Evolutionary conservation across 805 yeast species (phyloP).

Genomic region (Saturnispora dispora): DNA sequence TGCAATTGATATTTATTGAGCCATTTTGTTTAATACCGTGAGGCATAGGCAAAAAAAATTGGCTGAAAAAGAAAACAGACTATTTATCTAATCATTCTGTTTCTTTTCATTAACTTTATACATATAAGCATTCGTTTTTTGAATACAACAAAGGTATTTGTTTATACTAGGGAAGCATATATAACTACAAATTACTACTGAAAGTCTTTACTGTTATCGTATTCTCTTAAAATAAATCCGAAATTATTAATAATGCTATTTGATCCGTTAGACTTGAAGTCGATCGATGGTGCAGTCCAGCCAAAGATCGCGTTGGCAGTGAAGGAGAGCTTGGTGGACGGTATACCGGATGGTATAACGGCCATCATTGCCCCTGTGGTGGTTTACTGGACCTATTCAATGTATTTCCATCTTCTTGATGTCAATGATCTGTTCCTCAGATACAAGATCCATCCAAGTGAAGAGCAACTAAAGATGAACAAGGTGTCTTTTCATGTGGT

Average conservation of each 20-base stretch:
- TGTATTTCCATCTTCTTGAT: conserved; percentile 69
- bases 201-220: not conserved
- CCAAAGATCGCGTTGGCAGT: not conserved
- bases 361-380: conserved; percentile 69
- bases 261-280: not conserved
- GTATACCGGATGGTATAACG: conserved; percentile 6
- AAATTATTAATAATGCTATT: not conserved
- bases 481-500: conserved; percentile 66
- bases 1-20: not conserved
- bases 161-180: not conserved
- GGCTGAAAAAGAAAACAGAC: not conserved
- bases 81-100: not conserved
- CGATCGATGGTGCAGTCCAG: conserved; percentile 1
- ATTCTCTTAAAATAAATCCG: not conserved
- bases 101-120: not conserved
- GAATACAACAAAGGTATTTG: not conserved
- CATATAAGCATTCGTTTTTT: not conserved
- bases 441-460: conserved; percentile 87
- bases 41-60: not conserved
- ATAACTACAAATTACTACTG: not conserved
- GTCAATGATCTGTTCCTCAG: conserved; percentile 64
- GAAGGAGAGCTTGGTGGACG: conserved; percentile 4
- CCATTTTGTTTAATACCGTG: not conserved
- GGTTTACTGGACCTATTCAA: conserved; percentile 76
- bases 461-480: conserved; percentile 69